Evolutionary conservation across 106 monocot species (phyloP).

Genomic region (Dendrobium officinale): DNA sequence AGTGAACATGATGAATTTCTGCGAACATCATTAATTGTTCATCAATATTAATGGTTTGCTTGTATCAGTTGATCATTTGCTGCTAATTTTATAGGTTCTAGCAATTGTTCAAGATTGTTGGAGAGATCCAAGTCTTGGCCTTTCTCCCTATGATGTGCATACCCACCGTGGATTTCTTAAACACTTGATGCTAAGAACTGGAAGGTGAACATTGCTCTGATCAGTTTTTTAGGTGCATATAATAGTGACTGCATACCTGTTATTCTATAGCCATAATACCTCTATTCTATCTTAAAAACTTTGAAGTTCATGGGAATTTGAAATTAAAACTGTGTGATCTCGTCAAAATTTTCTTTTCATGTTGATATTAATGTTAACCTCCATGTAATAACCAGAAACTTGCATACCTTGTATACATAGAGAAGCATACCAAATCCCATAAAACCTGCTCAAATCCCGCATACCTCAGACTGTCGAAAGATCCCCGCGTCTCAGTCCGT

Average conservation of each 20-base stretch:
- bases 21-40: not conserved
- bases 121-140: constrained; percentile 51
- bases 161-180: constrained; percentile 85
- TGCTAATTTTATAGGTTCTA: constrained; percentile 88
- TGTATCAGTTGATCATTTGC: constrained; percentile 17
- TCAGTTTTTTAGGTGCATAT: not conserved
- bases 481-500: too few relatives aligned
- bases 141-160: constrained; percentile 79
- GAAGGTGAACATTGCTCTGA: constrained; percentile 42
- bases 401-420: too few relatives aligned
- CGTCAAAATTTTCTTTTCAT: not conserved
- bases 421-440: too few relatives aligned
- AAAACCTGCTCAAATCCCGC: too few relatives aligned
- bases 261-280: not conserved
- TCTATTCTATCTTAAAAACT: not conserved
- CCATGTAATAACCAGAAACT: too few relatives aligned
- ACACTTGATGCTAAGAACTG: constrained; percentile 92
- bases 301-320: not conserved
- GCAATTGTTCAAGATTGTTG: constrained; percentile 87
- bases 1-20: not conserved
- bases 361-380: not conserved
- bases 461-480: too few relatives aligned
- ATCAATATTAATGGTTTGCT: not conserved
- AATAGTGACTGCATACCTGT: not conserved
- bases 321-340: not conserved